These are phyloP conservation scores for Dalechampia spathulata DNA, from an alignment of 441 rosid genomes.

Conservation along the genomic window DNA sequence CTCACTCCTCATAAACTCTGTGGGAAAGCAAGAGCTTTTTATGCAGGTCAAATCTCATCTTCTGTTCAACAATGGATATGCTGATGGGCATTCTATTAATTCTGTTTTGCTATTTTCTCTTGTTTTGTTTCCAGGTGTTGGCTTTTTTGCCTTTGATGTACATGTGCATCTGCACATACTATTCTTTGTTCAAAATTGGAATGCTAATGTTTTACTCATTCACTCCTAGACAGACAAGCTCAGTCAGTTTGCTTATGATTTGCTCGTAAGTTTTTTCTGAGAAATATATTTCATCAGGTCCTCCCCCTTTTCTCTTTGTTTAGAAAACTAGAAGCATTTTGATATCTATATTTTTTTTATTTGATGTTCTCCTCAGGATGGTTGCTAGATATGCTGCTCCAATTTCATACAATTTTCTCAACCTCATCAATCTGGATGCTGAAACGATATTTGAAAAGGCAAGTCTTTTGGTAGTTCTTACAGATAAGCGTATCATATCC, in stretches of 20 bases:
- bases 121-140: conserved; percentile 53
- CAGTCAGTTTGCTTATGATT: conserved; percentile 96
- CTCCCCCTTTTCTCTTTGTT: neutral
- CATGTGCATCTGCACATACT: conserved; percentile 97
- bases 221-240: conserved; percentile 93
- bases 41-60: conserved; percentile 57
- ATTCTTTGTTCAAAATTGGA: conserved; percentile 89
- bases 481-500: neutral
- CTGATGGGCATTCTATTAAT: neutral
- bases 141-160: conserved; percentile 94
- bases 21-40: conserved; percentile 67
- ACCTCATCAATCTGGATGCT: conserved; percentile 65
- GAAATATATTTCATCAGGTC: conserved; percentile 8
- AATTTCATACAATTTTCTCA: conserved; percentile 90
- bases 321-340: neutral
- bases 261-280: conserved; percentile 70
- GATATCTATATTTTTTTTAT: neutral
- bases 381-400: conserved; percentile 98
- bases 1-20: conserved; percentile 79
- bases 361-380: conserved; percentile 48
- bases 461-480: conserved; percentile 14
- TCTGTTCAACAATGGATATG: conserved; percentile 1
- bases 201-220: conserved; percentile 98
- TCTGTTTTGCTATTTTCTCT: conserved; percentile 8
- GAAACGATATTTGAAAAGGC: conserved; percentile 88